These are phyloP conservation scores for Speleostelium caveatum DNA, from an alignment of 78 protist genomes.

Conservation along the genomic window DNA sequence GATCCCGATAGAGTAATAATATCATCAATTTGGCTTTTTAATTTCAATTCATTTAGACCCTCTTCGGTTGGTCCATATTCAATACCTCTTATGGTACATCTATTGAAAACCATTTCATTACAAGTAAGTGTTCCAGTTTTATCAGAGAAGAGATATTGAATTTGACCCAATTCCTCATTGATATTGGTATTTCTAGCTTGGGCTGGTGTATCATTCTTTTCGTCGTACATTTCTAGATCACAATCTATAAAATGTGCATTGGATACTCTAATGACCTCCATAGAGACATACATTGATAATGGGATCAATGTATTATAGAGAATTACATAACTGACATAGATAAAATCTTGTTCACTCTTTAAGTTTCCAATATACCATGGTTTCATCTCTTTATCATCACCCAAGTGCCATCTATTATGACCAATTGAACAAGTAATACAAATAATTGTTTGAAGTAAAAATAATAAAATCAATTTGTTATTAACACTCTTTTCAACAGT, in stretches of 20 bases:
- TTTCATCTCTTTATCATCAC: conserved; percentile 2
- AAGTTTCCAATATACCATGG: conserved; percentile 34
- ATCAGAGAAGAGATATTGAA: conserved; percentile 93
- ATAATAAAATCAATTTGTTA: conserved; percentile 42
- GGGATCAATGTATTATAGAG: conserved; percentile 93
- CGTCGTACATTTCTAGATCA: conserved; percentile 71
- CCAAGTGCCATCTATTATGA: conserved; percentile 68
- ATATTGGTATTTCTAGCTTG: conserved; percentile 88
- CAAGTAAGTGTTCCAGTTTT: conserved; percentile 99
- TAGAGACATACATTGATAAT: conserved; percentile 91
- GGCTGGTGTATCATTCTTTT: conserved; percentile 73
- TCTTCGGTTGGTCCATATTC: conserved; percentile 61
- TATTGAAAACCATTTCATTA: conserved; percentile 93
- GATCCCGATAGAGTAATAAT: background rate
- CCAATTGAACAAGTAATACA: conserved; percentile 72
- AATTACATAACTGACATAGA: conserved; percentile 90
- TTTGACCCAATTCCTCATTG: conserved; percentile 90
- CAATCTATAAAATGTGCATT: conserved; percentile 78
- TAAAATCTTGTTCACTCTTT: background rate
- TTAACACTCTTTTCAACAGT: conserved; percentile 55
- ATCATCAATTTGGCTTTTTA: background rate
- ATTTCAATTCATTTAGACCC: background rate
- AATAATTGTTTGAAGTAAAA: conserved; percentile 52
- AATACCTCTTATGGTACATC: conserved; percentile 79
- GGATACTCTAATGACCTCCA: conserved; percentile 93